Base-by-base conservation (phyloP, 768 basidiomycete genomes). In the Trametes maxima region DNA sequence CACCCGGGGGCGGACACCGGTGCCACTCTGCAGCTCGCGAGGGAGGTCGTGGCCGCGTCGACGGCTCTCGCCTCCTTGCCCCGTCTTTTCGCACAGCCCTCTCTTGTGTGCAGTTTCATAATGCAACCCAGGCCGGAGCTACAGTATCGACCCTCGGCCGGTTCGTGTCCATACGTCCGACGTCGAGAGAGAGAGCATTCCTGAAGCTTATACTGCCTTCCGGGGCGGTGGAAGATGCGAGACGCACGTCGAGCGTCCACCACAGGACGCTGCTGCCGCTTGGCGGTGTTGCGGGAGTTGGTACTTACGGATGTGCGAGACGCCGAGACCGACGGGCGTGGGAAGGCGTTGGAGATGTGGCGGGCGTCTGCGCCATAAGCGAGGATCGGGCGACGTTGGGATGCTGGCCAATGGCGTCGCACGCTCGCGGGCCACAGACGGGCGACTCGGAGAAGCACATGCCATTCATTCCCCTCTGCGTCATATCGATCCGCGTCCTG, bases 271-370 rank as follows among this genome's bases (percentile, higher is more conserved):
- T 13, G 39, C 54, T 45, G 54, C 46, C 33, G 21, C 22, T 28
- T 35, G 21, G 19, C 46, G 46, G 2, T 37, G 49, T 37, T 2
- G 16, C 16, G 16, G 3, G 33, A 1, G 28, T 14, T 17, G 47
- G 33, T 25, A 33, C n/a, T 28, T 14, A 25, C 8, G 8, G 22
- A 11, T 13, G 19, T 19, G 46, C 11, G 24, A 43, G 13, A 22
- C 40, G 52, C n/a, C 17, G 43, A 17, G 43, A 13, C 47, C 56
- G 56, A 57, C 56, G 56, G 2, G 46, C 48, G 47, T 57, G 56
- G 39, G 56, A 57, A 50, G 37, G 14, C 3, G 4, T 13, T 12
- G 52, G 21, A n/a, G 13, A n/a, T 28, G 44, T 40, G 37, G 24
- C 55, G 24, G 46, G 46, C 19, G 46, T 22, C 54, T 24, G 8